Base-by-base conservation (phyloP, 768 basidiomycete genomes). In the Tylopilus vinaceipallidus region DNA sequence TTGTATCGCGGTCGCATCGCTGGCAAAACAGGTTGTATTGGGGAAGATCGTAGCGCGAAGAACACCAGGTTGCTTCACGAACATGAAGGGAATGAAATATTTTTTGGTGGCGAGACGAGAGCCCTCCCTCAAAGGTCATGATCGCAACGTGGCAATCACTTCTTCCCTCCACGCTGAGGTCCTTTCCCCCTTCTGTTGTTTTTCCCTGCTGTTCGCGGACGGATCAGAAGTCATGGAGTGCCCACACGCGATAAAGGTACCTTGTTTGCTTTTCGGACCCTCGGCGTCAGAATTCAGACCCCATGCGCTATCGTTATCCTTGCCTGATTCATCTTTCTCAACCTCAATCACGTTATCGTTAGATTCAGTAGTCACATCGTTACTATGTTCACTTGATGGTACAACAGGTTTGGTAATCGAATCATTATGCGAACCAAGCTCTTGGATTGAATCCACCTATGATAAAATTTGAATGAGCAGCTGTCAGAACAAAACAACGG, bases 251-350 rank as follows among this genome's bases (percentile, higher is more conserved):
- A 34, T 42, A 26, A 24, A n/a, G 52, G 43, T 46, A 67, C 65
- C 55, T 53, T 40, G 49, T 27, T 32, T 53, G 11, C 14, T 6
- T 22, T 45, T 56, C 22, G 19, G 8, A 3, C 43, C 43, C 2
- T 69, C 67, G 24, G 11, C 38, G 33, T 68, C 68, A 35, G 67
- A 58, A 17, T 45, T 0, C 37, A 50, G 49, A 38, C 48, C 43
- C n/a, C n/a, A n/a, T n/a, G 17, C 14, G n/a, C 19, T 17, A 43
- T 61, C 61, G 43, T 40, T 43, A 36, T 60, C 64, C 55, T 66
- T 63, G 58, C 55, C 35, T 58, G 53, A 41, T 40, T 65, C 60
- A 61, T 65, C 50, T 40, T 61, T 56, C 54, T 69, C 61, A 46
- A 2, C 41, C n/a, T 61, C 50, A 54, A 61, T 60, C 49, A 61